A percentile compares a stretch with the other conserved stretches of the same genome.
Conservation (phyloP, 768 basidiomycete genomes). For the Suillus sp. region DNA sequence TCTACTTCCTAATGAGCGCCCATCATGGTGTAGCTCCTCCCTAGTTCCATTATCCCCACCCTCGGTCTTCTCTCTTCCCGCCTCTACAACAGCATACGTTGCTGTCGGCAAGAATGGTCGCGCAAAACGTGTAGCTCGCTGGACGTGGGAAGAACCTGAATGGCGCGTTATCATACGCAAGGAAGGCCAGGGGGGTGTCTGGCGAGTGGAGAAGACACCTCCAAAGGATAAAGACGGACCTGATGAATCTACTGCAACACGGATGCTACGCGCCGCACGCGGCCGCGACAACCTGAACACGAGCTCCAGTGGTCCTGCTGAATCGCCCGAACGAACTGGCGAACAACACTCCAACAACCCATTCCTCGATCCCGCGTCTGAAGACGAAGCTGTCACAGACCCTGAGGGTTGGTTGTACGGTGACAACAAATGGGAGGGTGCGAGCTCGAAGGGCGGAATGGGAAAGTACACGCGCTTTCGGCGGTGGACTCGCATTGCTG, state of each 20-base stretch:
- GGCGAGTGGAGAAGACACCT: constrained; percentile 62
- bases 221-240: constrained; percentile 45
- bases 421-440: constrained; percentile 93
- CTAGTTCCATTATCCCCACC: constrained; percentile 69
- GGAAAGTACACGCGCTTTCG: constrained; percentile 91
- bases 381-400: constrained; percentile 69
- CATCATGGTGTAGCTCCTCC: constrained; percentile 76
- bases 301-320: constrained; percentile 17
- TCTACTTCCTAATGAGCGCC: constrained; percentile 84
- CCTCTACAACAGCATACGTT: constrained; percentile 60
- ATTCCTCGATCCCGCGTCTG: constrained; percentile 35
- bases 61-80: constrained; percentile 64
- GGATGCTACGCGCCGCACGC: constrained; percentile 58
- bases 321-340: constrained; percentile 26
- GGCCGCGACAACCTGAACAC: constrained; percentile 37
- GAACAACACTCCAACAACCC: constrained; percentile 32
- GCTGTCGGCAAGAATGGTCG: constrained; percentile 48
- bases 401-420: constrained; percentile 91
- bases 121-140: constrained; percentile 74
- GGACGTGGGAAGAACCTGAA: constrained; percentile 91
- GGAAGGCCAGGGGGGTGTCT: constrained; percentile 52
- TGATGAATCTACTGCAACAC: constrained; percentile 46
- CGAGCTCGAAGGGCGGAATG: constrained; percentile 75
- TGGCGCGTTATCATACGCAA: constrained; percentile 75
- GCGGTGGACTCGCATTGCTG: constrained; percentile 84